Evolutionary conservation across 108 stramenopile species (phyloP), one percentile per base, ranked within the genome.

Genomic region (Cylindrotheca fusiformis): DNA sequence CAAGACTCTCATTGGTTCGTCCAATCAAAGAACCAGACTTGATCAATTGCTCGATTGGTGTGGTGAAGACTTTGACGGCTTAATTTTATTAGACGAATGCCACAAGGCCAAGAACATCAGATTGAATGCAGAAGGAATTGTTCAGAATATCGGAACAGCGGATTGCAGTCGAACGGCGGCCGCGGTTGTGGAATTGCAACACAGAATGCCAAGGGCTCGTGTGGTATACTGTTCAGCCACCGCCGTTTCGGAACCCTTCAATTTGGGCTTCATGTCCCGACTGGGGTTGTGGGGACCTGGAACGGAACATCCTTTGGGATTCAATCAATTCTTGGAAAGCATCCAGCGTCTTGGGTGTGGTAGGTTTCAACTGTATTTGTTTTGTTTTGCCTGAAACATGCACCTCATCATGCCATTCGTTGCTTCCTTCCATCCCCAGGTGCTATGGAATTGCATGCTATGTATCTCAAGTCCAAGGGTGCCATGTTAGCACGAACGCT

Each of bases 51-150:
- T 85, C 19, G 47, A 32, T 19, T 93, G 92, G 89, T 72, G 81
- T 27, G 73, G 75, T 19, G 75, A 65, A 51, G 62, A 72, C 54
- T 93, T 87, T 63, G 76, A 71, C 26, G 89, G 89, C 14, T 78
- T 79, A 48, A 69, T 93, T 60, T 57, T 90, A 19, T 76, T 91
- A 33, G 92, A 91, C 52, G 89, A 93, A 72, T 81, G 81, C 20
- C 89, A 93, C 75, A 86, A 87, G 60, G 89, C 91, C n/a, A 91
- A 91, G 70, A 90, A 93, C 54, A 67, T 87, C 28, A 70, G 68
- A n/a, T 54, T 69, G 0, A 67, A 83, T 46, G 36, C 36, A 6
- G 14, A 41, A 10, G 36, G 36, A 41, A 41, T 10, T 10, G 14
- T 14, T 41, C 14, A 14, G 10, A 41, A 41, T 41, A 14, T 41